A percentile compares a stretch with the other conserved stretches of the same genome.
phyloP scores from a whole-genome alignment of 2,329 filamentous ascomycete genomes.

The Aureobasidium melanogenum region DNA sequence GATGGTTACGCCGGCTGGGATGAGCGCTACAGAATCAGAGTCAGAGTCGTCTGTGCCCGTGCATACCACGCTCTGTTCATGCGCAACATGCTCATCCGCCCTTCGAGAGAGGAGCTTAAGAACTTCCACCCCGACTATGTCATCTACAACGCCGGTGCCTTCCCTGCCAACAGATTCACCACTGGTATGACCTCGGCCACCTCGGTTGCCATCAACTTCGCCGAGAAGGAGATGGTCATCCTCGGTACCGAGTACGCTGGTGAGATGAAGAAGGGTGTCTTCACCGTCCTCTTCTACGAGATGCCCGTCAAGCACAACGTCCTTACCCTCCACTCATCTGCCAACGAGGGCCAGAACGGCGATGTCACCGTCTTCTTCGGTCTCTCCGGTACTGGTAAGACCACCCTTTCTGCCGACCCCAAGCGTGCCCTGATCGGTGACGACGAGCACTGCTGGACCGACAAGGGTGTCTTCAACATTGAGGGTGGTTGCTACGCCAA shows the following conservation, averaged over 20 bases:
- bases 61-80: conserved; percentile 99
- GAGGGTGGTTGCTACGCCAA: conserved; percentile 99
- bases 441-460: conserved; percentile 99
- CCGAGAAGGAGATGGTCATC: conserved; percentile 99
- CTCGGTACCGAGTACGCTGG: conserved; percentile 97
- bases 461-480: conserved; percentile 97
- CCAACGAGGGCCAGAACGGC: conserved; percentile 89
- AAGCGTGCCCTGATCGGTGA: conserved; percentile 95
- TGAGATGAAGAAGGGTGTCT: conserved; percentile 94
- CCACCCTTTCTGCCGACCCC: conserved; percentile 91
- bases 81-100: conserved; percentile 99
- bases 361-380: conserved; percentile 99
- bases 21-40: conserved; percentile 92
- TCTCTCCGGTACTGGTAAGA: conserved; percentile 97
- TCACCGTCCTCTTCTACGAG: conserved; percentile 99
- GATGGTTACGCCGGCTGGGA: conserved; percentile 98
- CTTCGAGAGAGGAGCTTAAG: conserved; percentile 81
- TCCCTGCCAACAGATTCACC: conserved; percentile 97
- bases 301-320: conserved; percentile 99
- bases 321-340: conserved; percentile 93
- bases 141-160: conserved; percentile 98
- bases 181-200: conserved; percentile 98
- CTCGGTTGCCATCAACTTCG: conserved; percentile 97
- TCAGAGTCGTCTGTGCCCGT: conserved; percentile 95
- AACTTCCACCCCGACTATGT: conserved; percentile 99